Conservation (phyloP, 1,139 yeast genomes). For the Suhomyces bolitotheri region DNA sequence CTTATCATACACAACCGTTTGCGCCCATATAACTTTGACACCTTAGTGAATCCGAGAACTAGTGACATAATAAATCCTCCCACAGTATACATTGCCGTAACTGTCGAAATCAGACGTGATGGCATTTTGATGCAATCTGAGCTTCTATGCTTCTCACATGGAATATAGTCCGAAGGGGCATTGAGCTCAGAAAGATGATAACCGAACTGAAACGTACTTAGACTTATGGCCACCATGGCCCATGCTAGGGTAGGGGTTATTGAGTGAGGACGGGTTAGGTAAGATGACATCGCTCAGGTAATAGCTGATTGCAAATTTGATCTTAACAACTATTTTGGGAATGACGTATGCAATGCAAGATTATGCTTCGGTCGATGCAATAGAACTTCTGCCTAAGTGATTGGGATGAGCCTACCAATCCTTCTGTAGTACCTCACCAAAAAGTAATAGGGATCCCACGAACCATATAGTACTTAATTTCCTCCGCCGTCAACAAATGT, state of each 20-base stretch:
- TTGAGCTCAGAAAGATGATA: slow-evolving; percentile 87
- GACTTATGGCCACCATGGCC: slow-evolving; percentile 52
- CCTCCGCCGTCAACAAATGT: no score
- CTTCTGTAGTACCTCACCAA: no score
- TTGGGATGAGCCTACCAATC: no score
- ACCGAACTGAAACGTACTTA: slow-evolving; percentile 85
- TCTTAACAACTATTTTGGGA: no score
- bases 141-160: slow-evolving; percentile 33
- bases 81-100: slow-evolving; percentile 40
- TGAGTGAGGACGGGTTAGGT: slow-evolving; percentile 24
- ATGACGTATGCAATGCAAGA: no score
- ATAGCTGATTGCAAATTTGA: no score
- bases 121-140: slow-evolving; percentile 33
- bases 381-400: no score
- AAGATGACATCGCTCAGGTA: slow-evolving; percentile 8
- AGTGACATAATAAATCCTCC: slow-evolving; percentile 40
- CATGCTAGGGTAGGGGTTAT: slow-evolving; percentile 34
- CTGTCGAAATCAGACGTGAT: slow-evolving; percentile 23
- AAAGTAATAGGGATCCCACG: no score
- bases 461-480: no score
- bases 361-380: no score
- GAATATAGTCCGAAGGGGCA: slow-evolving; percentile 70
- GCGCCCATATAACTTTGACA: slow-evolving; percentile 31
- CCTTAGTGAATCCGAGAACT: slow-evolving; percentile 30
- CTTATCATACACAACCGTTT: slow-evolving; percentile 25